A percentile compares a stretch with the other conserved stretches of the same genome.
Evolutionary conservation across 2,329 filamentous ascomycete species (phyloP).

Genomic region (Colletotrichum abscissum): DNA sequence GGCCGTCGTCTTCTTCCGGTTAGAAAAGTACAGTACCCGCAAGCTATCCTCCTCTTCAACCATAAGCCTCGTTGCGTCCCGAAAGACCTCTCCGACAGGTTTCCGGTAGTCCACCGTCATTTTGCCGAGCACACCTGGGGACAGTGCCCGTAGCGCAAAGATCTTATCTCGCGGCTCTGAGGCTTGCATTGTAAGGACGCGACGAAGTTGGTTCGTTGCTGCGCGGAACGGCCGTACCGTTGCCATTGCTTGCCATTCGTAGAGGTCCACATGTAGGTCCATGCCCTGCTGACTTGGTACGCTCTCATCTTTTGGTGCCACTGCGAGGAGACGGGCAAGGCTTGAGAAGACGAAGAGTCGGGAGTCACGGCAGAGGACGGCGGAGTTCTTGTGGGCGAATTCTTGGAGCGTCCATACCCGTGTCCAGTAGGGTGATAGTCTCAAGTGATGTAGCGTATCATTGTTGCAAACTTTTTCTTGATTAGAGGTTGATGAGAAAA

Average conservation of each 20-base stretch:
- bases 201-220: not conserved
- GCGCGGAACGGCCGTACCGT: not conserved
- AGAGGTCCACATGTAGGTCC: not conserved
- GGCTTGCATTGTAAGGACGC: not conserved
- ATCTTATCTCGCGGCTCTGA: not conserved
- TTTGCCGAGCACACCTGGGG: not conserved
- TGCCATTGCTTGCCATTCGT: not conserved
- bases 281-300: not conserved
- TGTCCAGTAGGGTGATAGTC: not conserved
- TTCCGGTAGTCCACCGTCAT: not conserved
- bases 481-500: not conserved
- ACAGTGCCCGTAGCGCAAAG: not conserved
- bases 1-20: not conserved
- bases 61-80: not conserved
- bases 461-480: not conserved
- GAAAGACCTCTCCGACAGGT: not conserved
- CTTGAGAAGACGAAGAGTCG: not conserved
- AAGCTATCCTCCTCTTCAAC: not conserved
- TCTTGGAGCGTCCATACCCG: not conserved
- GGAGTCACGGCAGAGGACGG: not conserved
- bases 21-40: not conserved
- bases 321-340: not conserved
- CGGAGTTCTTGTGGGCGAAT: not conserved
- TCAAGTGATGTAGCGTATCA: not conserved
- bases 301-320: not conserved